Evolutionary conservation across 2,329 filamentous ascomycete species (phyloP).

Genomic region (Clonostachys rosea): DNA sequence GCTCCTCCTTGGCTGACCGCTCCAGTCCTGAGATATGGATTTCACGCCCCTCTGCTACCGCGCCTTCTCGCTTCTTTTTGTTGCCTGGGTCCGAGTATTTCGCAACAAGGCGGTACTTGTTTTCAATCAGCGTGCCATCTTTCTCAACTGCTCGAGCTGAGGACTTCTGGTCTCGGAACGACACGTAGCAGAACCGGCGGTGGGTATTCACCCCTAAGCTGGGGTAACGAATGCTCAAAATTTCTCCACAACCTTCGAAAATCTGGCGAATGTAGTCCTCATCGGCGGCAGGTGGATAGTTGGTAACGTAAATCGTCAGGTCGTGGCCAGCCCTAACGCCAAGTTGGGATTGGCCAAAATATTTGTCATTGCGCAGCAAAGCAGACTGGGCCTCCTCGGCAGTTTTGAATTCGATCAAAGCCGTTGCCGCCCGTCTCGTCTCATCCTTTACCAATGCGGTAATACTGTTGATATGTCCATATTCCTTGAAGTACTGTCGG

Average conservation of each 20-base stretch:
- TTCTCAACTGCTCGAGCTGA: constrained; percentile 69
- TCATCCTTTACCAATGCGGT: constrained; percentile 58
- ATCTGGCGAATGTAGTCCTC: constrained; percentile 64
- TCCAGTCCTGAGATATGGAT: constrained; percentile 72
- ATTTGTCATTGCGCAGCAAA: constrained; percentile 75
- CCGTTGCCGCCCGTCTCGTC: constrained; percentile 57
- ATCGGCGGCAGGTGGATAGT: constrained; percentile 77
- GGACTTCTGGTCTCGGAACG: constrained; percentile 68
- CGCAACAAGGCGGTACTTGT: constrained; percentile 63
- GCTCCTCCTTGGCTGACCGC: constrained; percentile 55
- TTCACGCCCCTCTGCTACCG: constrained; percentile 83
- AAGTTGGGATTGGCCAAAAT: constrained; percentile 69
- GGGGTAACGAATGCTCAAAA: constrained; percentile 83
- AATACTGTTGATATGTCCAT: constrained; percentile 77
- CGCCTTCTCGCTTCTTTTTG: constrained; percentile 75
- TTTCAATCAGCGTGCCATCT: constrained; percentile 65
- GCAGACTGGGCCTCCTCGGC: constrained; percentile 79
- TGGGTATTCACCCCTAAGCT: constrained; percentile 85
- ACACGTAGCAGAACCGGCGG: constrained; percentile 92
- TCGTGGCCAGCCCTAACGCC: constrained; percentile 70
- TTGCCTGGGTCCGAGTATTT: constrained; percentile 80
- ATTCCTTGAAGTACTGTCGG: constrained; percentile 87
- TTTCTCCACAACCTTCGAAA: constrained; percentile 72
- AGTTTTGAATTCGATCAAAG: constrained; percentile 80
- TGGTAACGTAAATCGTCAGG: constrained; percentile 83